Conservation (phyloP, 305 asterid species). For the Withania somnifera region DNA sequence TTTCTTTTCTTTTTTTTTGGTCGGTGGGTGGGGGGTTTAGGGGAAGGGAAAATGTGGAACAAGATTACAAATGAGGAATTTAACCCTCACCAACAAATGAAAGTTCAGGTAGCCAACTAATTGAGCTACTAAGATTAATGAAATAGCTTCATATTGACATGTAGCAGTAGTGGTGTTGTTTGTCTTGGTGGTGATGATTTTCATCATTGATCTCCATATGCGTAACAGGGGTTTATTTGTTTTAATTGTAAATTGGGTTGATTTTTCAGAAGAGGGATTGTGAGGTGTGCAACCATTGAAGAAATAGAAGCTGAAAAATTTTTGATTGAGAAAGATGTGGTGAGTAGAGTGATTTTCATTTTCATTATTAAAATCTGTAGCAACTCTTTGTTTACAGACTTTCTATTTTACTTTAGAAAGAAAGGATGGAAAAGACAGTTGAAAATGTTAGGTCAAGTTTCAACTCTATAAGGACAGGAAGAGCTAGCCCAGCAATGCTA, state of each 20-base stretch:
- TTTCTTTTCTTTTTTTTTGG: too few relatives aligned
- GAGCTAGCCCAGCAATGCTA: slow-evolving; percentile 84
- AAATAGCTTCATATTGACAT: not conserved
- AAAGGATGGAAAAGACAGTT: slow-evolving; percentile 84
- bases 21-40: too few relatives aligned
- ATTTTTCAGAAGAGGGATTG: slow-evolving; percentile 41
- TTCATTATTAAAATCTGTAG: not conserved
- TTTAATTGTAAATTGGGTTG: not conserved
- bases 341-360: slow-evolving; percentile 19
- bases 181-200: not conserved
- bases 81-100: not conserved
- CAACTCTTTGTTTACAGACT: not conserved
- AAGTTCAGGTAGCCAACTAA: not conserved
- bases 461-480: slow-evolving; percentile 77
- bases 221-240: not conserved
- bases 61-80: not conserved
- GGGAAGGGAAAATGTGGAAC: not conserved
- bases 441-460: slow-evolving; percentile 62
- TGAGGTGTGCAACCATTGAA: slow-evolving; percentile 73
- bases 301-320: slow-evolving; percentile 88
- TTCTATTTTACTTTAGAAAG: slow-evolving; percentile 35
- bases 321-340: slow-evolving; percentile 60
- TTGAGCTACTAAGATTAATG: not conserved
- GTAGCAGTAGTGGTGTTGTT: not conserved
- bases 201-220: not conserved